Percentiles rank a stretch among this genome's conserved stretches.
Evolutionary conservation across 345 rosid genomes (phyloP).

Genomic region (Pistacia atlantica): DNA sequence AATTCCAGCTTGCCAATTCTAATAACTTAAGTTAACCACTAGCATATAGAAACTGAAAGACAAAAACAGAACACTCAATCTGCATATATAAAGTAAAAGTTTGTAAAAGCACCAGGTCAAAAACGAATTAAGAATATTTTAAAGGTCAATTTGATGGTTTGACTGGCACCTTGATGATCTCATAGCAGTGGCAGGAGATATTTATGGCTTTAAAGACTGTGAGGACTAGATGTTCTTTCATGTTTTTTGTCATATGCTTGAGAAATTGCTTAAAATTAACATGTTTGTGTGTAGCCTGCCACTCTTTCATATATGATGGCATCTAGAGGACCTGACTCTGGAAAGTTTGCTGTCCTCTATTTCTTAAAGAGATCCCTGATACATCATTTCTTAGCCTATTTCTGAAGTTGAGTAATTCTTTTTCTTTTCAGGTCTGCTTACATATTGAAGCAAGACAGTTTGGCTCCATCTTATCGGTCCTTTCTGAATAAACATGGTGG

Average conservation of each 20-base stretch:
- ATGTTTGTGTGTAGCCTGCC: neutral
- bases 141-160: neutral
- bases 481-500: conserved; percentile 91
- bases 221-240: neutral
- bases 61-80: no score
- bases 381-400: conserved; percentile 2
- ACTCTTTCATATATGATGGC: neutral
- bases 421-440: conserved; percentile 74
- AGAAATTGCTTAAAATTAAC: neutral
- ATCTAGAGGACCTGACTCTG: neutral
- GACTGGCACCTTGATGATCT: neutral
- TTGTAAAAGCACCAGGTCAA: neutral
- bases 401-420: conserved; percentile 15
- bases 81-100: neutral
- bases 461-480: conserved; percentile 90
- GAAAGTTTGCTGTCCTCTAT: neutral
- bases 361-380: neutral
- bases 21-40: neutral
- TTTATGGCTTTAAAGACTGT: neutral
- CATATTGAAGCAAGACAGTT: conserved; percentile 83
- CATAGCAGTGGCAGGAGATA: neutral
- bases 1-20: neutral
- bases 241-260: neutral
- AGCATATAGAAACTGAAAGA: neutral
- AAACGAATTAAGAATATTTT: neutral